Conservation (phyloP, 2,329 filamentous ascomycete genomes). For the Alternaria sp. region DNA sequence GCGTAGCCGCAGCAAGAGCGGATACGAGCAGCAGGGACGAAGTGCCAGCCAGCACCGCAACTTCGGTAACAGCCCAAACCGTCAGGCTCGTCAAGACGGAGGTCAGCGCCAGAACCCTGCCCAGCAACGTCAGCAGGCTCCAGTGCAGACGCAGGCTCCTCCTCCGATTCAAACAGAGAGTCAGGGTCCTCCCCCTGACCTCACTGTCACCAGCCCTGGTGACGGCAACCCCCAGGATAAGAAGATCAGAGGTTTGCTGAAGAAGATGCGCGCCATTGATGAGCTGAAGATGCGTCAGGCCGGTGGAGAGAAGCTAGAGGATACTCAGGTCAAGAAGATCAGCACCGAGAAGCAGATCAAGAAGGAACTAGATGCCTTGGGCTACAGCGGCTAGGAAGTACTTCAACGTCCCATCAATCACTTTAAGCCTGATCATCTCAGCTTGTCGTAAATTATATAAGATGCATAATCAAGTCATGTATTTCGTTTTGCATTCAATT, state of each 20-base stretch:
- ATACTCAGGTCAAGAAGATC: slow-evolving; percentile 99
- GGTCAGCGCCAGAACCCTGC: slow-evolving; percentile 35
- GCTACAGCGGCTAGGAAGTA: slow-evolving; percentile 44
- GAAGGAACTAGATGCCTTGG: slow-evolving; percentile 77
- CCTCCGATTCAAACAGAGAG: slow-evolving; percentile 44
- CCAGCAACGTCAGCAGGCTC: slow-evolving; percentile 33
- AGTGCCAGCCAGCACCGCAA: slow-evolving; percentile 45
- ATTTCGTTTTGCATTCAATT: not conserved
- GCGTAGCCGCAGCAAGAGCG: slow-evolving; percentile 58
- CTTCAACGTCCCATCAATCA: not conserved
- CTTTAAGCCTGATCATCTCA: not conserved
- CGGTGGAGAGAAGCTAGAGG: slow-evolving; percentile 94
- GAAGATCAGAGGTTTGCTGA: slow-evolving; percentile 90
- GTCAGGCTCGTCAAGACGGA: slow-evolving; percentile 40
- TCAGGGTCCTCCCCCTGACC: slow-evolving; percentile 53
- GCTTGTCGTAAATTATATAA: not conserved
- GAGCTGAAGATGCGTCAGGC: slow-evolving; percentile 97
- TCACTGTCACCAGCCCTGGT: slow-evolving; percentile 64
- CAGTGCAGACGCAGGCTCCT: slow-evolving; percentile 23
- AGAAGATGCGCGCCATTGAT: slow-evolving; percentile 98
- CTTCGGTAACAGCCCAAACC: slow-evolving; percentile 44
- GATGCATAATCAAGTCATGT: not conserved
- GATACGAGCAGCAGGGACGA: slow-evolving; percentile 35
- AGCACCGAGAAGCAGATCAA: slow-evolving; percentile 83
- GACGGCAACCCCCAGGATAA: slow-evolving; percentile 79